Evolutionary conservation across 2,329 filamentous ascomycete genomes (phyloP).

Genomic region (Scytalidium lignicola): DNA sequence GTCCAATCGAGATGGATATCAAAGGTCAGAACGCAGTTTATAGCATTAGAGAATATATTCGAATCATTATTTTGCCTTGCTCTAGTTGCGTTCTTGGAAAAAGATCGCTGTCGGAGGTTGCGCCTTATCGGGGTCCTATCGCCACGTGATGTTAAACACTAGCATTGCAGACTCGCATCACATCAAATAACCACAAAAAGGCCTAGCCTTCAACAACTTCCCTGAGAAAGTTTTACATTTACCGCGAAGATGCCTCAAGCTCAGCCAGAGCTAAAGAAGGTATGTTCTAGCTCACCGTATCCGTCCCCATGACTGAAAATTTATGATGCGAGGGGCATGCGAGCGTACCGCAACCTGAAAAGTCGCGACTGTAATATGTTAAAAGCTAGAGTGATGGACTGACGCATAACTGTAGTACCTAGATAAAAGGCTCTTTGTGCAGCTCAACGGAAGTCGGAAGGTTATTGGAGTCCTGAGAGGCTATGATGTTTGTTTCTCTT

Average conservation of each 20-base stretch:
- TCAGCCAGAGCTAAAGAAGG: constrained; percentile 98
- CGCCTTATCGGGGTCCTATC: constrained; percentile 12
- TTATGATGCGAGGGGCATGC: constrained; percentile 7
- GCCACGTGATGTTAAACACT: constrained; percentile 19
- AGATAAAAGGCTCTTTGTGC: constrained; percentile 97
- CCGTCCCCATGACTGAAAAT: background rate
- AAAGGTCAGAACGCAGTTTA: background rate
- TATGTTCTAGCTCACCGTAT: constrained; percentile 34
- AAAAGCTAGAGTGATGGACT: constrained; percentile 63
- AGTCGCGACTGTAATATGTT: constrained; percentile 8
- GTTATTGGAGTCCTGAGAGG: constrained; percentile 91
- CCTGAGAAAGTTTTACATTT: constrained; percentile 11
- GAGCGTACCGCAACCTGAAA: constrained; percentile 5
- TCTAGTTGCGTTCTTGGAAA: constrained; percentile 2
- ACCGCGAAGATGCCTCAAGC: constrained; percentile 79
- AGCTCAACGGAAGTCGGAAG: constrained; percentile 95
- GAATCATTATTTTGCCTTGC: background rate
- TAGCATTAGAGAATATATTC: background rate
- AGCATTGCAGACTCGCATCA: constrained; percentile 8
- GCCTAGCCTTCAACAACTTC: constrained; percentile 6
- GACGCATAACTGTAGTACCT: constrained; percentile 65
- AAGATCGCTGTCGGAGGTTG: background rate
- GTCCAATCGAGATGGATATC: background rate
- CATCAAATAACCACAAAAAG: constrained; percentile 4
- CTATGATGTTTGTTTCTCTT: constrained; percentile 70